These are phyloP conservation scores for Pterocarpus santalinus DNA, from an alignment of 306 rosid species.

Conservation along the genomic window DNA sequence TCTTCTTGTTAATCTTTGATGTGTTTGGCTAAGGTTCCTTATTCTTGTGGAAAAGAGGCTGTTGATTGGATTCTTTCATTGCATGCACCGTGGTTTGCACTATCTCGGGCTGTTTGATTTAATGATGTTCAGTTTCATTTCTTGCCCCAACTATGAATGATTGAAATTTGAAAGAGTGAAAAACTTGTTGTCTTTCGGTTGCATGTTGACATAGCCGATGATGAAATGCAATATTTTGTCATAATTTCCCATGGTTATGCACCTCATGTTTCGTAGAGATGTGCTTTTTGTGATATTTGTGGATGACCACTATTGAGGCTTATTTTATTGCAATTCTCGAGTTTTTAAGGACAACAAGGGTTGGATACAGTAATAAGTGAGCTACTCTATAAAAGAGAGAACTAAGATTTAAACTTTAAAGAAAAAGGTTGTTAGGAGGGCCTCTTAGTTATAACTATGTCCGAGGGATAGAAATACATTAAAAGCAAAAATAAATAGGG, in stretches of 20 bases:
- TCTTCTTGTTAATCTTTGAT: neutral
- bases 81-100: slow-evolving; percentile 20
- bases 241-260: neutral
- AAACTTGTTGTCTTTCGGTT: neutral
- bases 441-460: no score
- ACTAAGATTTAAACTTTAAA: neutral
- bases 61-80: neutral
- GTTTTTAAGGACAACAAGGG: no score
- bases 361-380: no score
- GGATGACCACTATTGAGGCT: neutral
- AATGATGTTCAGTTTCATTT: slow-evolving; percentile 20
- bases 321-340: no score
- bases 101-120: neutral
- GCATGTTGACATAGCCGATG: slow-evolving; percentile 8
- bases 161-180: neutral
- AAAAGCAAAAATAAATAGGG: neutral
- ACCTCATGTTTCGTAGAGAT: neutral
- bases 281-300: neutral
- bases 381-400: neutral
- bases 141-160: slow-evolving; percentile 10
- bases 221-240: neutral
- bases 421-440: neutral
- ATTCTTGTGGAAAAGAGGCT: neutral
- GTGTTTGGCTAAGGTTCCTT: neutral
- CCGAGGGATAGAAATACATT: no score